Conservation (phyloP, 2,329 filamentous ascomycete genomes). For the Ampelomyces quisqualis region DNA sequence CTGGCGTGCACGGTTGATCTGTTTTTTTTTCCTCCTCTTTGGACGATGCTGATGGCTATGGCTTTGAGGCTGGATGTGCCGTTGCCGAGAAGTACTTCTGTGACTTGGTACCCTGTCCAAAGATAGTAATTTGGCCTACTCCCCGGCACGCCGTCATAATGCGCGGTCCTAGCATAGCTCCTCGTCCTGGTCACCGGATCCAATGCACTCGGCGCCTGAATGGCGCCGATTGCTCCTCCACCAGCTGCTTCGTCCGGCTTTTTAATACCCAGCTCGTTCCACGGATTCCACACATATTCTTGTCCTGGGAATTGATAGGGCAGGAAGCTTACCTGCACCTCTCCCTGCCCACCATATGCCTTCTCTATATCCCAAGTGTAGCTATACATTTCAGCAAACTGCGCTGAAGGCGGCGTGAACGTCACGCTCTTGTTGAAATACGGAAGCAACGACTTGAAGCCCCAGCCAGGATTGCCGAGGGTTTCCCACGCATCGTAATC, state of each 20-base stretch:
- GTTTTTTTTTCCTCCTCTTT: background rate
- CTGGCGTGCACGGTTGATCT: constrained; percentile 7
- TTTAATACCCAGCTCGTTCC: constrained; percentile 9
- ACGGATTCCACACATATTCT: constrained; percentile 9
- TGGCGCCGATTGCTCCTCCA: constrained; percentile 10
- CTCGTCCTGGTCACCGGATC: constrained; percentile 21
- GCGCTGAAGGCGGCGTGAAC: constrained; percentile 36
- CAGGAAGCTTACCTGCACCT: constrained; percentile 11
- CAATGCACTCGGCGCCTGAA: constrained; percentile 11
- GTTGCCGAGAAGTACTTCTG: constrained; percentile 1
- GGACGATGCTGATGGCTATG: constrained; percentile 2
- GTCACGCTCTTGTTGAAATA: constrained; percentile 23
- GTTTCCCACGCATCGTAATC: constrained; percentile 55
- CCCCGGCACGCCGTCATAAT: constrained; percentile 31
- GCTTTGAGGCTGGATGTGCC: background rate
- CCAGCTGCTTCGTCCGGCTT: constrained; percentile 11
- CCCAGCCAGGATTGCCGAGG: constrained; percentile 55
- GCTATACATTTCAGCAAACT: constrained; percentile 21
- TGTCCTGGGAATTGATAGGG: constrained; percentile 14
- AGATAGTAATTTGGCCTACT: constrained; percentile 28
- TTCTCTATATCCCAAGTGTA: constrained; percentile 8
- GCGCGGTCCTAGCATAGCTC: constrained; percentile 32
- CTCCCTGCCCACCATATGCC: constrained; percentile 11
- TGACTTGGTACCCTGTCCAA: constrained; percentile 17
- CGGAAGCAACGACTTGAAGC: constrained; percentile 13